Evolutionary conservation across 441 rosid species (phyloP), one percentile per base, ranked within the genome.

Genomic region (Adansonia grandidieri): DNA sequence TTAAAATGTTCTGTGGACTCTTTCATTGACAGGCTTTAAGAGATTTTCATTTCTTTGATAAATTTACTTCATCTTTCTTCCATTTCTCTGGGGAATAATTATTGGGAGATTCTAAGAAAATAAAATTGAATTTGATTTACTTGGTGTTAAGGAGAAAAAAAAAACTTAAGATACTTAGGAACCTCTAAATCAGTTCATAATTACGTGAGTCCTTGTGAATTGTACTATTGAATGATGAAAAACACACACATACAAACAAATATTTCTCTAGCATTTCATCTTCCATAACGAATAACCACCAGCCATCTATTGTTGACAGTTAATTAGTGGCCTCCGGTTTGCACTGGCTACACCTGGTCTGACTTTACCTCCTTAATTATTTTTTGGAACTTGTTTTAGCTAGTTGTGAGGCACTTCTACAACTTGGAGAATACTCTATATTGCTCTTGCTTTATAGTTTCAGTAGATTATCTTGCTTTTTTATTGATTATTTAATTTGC

Each of bases 181-280:
- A 61, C 57, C 77, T 61, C 65, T 40, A 61, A 45, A 51, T 68
- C 62, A 47, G 64, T 56, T 73, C 32, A 44, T 20, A 45, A 65
- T 67, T 44, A 45, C 53, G 3, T 0, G 14, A 44, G 15, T 44
- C 32, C 53, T 58, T 40, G 6, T 58, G 45, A 66, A 44, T 42
- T 40, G 20, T 65, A 40, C 22, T 64, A 47, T 65, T 65, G 70
- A 66, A 17, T 17, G 28, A 66, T 42, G 28, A 66, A 51, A 17
- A 66, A 24, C 9, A 11, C 9, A 42, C 45, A 66, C 13, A 10
- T 61, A 11, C 10, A 65, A 7, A 6, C 7, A 58, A 20, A 58
- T 20, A 58, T 45, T 11, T 7, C 14, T 6, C 58, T 10, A 19
- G 57, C 48, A 37, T 57, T 48, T 42, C n/a, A 13, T 40, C 24